Conservation (phyloP, 2,329 filamentous ascomycete species). For the Lachnellula arida region DNA sequence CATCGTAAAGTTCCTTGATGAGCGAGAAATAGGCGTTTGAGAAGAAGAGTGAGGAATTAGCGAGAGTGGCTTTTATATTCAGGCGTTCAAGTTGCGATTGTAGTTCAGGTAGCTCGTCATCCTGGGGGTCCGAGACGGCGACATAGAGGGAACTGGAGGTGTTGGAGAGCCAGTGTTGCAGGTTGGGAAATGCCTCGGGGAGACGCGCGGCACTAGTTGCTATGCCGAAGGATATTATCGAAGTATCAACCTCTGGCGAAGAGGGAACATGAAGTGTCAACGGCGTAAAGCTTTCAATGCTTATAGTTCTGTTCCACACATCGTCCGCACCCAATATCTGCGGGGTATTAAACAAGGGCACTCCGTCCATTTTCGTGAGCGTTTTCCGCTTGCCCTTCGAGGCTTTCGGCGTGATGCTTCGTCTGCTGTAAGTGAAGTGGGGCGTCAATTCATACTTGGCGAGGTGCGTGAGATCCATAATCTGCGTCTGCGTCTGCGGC, state of each 20-base stretch:
- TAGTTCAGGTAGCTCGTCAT: conserved; percentile 8
- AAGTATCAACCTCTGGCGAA: conserved; percentile 16
- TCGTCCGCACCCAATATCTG: conserved; percentile 6
- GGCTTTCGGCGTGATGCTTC: conserved; percentile 14
- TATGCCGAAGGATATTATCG: conserved; percentile 24
- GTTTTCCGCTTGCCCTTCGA: conserved; percentile 7
- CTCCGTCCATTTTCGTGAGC: conserved; percentile 14
- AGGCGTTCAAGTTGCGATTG: conserved; percentile 11
- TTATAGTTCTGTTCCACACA: conserved; percentile 1
- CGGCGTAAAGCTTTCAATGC: conserved; percentile 1
- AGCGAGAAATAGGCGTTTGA: conserved; percentile 23
- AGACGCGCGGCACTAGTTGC: conserved; percentile 21
- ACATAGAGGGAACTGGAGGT: conserved; percentile 18
- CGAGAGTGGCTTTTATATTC: conserved; percentile 19
- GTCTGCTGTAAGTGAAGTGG: conserved; percentile 16
- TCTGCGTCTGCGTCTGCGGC: background rate
- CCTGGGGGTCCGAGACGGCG: conserved; percentile 11
- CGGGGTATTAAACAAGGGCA: conserved; percentile 8
- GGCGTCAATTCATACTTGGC: conserved; percentile 9
- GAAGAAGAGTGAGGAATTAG: conserved; percentile 7
- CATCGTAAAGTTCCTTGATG: conserved; percentile 24
- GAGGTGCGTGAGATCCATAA: conserved; percentile 14
- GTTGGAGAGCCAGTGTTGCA: conserved; percentile 24
- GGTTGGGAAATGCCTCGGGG: conserved; percentile 16
- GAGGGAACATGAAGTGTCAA: conserved; percentile 17